Evolutionary conservation across 129 eudicot genomes (phyloP).

Genomic region (Tagetes erecta): DNA sequence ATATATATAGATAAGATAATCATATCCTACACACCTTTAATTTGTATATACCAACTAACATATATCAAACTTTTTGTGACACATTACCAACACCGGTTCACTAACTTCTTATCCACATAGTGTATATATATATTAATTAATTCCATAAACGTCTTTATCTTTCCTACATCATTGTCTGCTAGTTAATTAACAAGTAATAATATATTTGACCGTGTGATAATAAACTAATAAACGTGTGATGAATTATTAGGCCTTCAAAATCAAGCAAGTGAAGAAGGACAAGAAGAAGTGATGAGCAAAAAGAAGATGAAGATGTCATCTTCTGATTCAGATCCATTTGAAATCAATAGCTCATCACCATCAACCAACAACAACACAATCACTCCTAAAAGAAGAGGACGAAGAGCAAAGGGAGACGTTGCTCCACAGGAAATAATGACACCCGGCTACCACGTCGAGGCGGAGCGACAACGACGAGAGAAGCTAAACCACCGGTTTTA

Average conservation of each 20-base stretch:
- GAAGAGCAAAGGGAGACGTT: slow-evolving; percentile 26
- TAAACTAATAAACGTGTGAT: neutral
- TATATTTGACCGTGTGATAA: no score
- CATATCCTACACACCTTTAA: no score
- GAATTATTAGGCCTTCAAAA: slow-evolving; percentile 14
- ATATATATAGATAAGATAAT: no score
- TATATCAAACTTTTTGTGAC: no score
- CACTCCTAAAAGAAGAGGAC: slow-evolving; percentile 33
- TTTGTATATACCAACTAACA: no score
- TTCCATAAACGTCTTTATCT: no score
- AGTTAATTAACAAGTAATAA: no score
- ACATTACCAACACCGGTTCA: no score
- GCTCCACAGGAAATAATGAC: slow-evolving; percentile 20
- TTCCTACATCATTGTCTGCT: no score
- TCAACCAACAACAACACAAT: neutral
- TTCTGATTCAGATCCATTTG: slow-evolving; percentile 31
- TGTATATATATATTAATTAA: no score
- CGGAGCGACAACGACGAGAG: slow-evolving; percentile 62
- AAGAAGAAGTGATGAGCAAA: slow-evolving; percentile 27
- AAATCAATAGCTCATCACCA: slow-evolving; percentile 28
- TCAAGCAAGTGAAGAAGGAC: slow-evolving; percentile 31
- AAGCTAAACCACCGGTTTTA: slow-evolving; percentile 55
- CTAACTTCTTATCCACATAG: no score
- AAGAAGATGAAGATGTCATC: slow-evolving; percentile 29
- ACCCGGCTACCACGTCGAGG: slow-evolving; percentile 43